Base-by-base conservation (phyloP, 768 basidiomycete species). In the Trametes cingulata region DNA sequence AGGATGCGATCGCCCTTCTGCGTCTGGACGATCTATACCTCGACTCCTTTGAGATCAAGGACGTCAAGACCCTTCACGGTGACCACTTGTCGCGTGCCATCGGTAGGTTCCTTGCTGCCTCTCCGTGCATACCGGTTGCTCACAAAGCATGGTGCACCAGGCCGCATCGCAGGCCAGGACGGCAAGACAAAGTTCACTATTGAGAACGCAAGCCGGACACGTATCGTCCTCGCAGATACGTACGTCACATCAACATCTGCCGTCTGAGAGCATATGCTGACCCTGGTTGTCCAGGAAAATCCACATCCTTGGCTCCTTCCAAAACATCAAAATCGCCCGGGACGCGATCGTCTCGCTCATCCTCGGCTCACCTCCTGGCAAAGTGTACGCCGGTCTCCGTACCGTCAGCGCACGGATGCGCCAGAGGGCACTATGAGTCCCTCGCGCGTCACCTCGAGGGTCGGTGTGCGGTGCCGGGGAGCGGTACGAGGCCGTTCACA, bases 141-240 rank as follows among this genome's bases (percentile, higher is more conserved):
- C 20, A 33, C 42, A 6, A 17, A 27, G 3, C 17, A 13, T 42
- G 52, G 37, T 20, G 25, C 53, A 52, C 10, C 66, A 93, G 91
- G 94, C 66, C 95, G 97, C 66, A 98, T 99, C 71, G 97, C 97
- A 12, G 97, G 97, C 5, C 95, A 99, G 72, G 95, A 97, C 63
- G 97, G 97, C 43, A 98, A 98, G 78, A 98, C 95, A 12, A 95
- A 97, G 72, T 98, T 98, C 73, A 95, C 95, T 1, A 98, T 99
- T 56, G 97, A 99, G 78, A 99, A 98, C 68, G 85, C 95, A 2
- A 95, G 89, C 66, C 84, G 96, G 58, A 99, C 97, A 25, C 89
- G 97, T n/a, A 98, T 99, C 57, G 93, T 99, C 46, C 85, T 99
- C 41, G 97, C 97, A 12, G 97, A 99, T 72, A 95, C 94, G 95